Conservation (phyloP, 1,284 basidiomycete genomes). For the Cutaneotrichosporon cutaneum region DNA sequence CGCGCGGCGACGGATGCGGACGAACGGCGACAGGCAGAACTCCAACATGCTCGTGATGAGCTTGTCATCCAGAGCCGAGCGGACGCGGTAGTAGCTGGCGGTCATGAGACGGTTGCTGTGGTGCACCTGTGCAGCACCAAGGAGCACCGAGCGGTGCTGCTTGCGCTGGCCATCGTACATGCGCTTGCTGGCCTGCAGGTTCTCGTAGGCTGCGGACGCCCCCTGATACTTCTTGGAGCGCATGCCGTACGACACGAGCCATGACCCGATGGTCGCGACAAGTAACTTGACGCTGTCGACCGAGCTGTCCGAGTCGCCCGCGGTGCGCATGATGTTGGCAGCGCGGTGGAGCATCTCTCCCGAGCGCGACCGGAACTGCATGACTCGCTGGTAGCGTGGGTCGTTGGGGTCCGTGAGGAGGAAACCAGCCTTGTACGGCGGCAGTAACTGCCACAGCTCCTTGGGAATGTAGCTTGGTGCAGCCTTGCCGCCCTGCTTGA, state of each 20-base stretch:
- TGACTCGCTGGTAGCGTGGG: conserved; percentile 67
- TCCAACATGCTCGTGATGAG: conserved; percentile 76
- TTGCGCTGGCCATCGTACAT: conserved; percentile 47
- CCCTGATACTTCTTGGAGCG: conserved; percentile 45
- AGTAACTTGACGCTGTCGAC: conserved; percentile 75
- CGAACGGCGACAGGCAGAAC: conserved; percentile 80
- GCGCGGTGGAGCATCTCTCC: conserved; percentile 71
- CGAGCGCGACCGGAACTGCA: conserved; percentile 64
- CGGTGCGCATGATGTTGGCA: conserved; percentile 64
- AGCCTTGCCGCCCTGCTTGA: conserved; percentile 41
- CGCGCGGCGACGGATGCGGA: conserved; percentile 58
- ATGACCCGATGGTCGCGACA: conserved; percentile 51
- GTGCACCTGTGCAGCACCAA: conserved; percentile 42
- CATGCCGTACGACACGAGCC: conserved; percentile 47
- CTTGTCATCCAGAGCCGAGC: conserved; percentile 75
- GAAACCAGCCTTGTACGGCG: conserved; percentile 71
- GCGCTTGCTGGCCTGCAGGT: conserved; percentile 41
- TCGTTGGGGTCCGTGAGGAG: conserved; percentile 73
- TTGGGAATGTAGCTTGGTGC: conserved; percentile 53
- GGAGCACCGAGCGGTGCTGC: conserved; percentile 45
- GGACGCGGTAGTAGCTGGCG: conserved; percentile 66
- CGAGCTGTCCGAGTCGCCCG: conserved; percentile 80
- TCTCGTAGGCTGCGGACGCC: conserved; percentile 38
- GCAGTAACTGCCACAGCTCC: conserved; percentile 63
- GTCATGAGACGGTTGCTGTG: conserved; percentile 46